These are phyloP conservation scores for Takashimella tepidaria DNA, from an alignment of 1,284 basidiomycete genomes.

Conservation along the genomic window DNA sequence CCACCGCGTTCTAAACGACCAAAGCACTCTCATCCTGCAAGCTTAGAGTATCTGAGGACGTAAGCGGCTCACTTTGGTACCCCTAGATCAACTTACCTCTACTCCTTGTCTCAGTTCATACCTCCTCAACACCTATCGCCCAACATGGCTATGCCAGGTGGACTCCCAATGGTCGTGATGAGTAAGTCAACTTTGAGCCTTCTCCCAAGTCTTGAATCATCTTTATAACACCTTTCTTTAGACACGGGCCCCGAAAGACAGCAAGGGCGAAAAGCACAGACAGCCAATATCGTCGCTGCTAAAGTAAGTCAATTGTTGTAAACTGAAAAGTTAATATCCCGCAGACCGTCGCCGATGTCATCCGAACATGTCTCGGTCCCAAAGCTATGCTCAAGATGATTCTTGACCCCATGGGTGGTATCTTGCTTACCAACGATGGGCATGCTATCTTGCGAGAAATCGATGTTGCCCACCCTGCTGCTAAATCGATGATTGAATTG, in stretches of 20 bases:
- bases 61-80: too few species aligned
- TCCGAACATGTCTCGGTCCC: slow-evolving; percentile 92
- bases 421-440: slow-evolving; percentile 95
- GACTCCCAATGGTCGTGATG: slow-evolving; percentile 51
- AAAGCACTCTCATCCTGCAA: too few species aligned
- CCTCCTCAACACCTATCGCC: not conserved
- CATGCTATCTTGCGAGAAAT: slow-evolving; percentile 97
- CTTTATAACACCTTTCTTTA: slow-evolving; percentile 36
- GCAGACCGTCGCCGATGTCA: slow-evolving; percentile 97
- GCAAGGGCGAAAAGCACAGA: slow-evolving; percentile 90
- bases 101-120: too few species aligned
- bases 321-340: slow-evolving; percentile 4
- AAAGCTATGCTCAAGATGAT: slow-evolving; percentile 99
- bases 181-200: slow-evolving; percentile 37
- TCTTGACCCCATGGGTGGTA: slow-evolving; percentile 94
- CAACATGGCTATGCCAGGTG: slow-evolving; percentile 29
- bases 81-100: too few species aligned
- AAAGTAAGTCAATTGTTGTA: slow-evolving; percentile 54
- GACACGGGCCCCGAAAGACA: slow-evolving; percentile 91
- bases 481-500: slow-evolving; percentile 99
- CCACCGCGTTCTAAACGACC: too few species aligned
- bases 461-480: slow-evolving; percentile 95
- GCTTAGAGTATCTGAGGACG: too few species aligned
- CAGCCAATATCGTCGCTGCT: slow-evolving; percentile 94
- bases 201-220: not conserved